Evolutionary conservation across 495 filamentous ascomycete genomes (phyloP), one percentile per base, ranked within the genome.

Genomic region (Penicillium bialowiezense): DNA sequence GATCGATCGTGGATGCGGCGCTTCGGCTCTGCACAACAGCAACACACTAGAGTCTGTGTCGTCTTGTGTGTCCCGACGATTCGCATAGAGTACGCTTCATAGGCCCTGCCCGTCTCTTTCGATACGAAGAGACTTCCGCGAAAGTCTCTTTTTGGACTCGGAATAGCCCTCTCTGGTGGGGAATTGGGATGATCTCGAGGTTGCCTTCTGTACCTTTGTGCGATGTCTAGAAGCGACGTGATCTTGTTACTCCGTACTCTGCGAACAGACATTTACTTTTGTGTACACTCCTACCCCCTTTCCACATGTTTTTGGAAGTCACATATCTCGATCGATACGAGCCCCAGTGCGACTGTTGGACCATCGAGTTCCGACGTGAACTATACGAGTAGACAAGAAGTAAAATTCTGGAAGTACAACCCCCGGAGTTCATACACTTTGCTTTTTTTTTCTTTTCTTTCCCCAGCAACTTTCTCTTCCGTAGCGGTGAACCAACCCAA

Each of bases 61-160:
- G 48, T 26, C 50, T 41, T 49, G n/a, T 31, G 33, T 26, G 47
- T 50, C 58, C 58, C 52, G 61, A 56, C 42, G 55, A 59, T 54
- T 42, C 50, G 61, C 54, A 52, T 64, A 56, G 43, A 62, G 58
- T 56, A 45, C 29, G 48, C 46, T 46, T 31, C 41, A 58, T 40
- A 34, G 47, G 48, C 54, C 45, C 26, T 41, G 34, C 37, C 45
- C 47, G 28, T 32, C 13, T 46, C 42, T 41, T n/a, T 26, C 29
- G 33, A 55, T 56, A 54, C 56, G 50, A 54, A 37, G 31, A 37
- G 15, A 15, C 23, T 19, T 36, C 31, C 14, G 19, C 32, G 23
- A 19, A 32, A 26, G 36, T 38, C 18, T 17, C 7, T n/a, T 5
- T 1, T 26, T 37, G 2, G n/a, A 39, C 24, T 40, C 3, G 45